Percentiles rank a stretch among this genome's conserved stretches.
These are phyloP conservation scores for Puccinellia tenuiflora DNA, from an alignment of 176 grass and related monocot genomes.

Conservation along the genomic window DNA sequence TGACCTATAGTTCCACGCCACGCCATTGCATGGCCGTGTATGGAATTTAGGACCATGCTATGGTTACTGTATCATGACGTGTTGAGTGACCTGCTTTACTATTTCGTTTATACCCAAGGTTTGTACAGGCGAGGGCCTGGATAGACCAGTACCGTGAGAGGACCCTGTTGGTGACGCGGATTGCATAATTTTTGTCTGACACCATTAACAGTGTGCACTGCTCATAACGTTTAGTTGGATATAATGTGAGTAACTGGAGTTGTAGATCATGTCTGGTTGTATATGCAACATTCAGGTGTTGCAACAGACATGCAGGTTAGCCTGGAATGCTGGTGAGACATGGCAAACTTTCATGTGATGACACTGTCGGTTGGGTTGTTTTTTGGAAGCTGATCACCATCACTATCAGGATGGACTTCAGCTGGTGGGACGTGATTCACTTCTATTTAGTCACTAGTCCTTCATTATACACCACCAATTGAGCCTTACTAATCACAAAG, in stretches of 20 bases:
- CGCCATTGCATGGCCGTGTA: not conserved
- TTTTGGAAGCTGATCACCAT: slow-evolving; percentile 1
- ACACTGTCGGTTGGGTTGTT: not conserved
- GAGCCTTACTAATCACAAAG: slow-evolving; percentile 1
- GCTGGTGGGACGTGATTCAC: slow-evolving; percentile 19
- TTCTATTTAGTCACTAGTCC: slow-evolving; percentile 2
- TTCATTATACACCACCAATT: not conserved
- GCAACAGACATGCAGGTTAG: not conserved
- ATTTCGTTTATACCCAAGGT: not conserved
- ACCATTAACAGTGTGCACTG: not conserved
- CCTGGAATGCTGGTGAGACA: slow-evolving; percentile 1
- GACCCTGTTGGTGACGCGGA: slow-evolving; percentile 3
- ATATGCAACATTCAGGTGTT: not conserved
- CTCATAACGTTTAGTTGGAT: slow-evolving; percentile 10
- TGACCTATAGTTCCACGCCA: not conserved
- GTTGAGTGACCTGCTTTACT: not conserved
- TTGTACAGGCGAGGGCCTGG: not conserved
- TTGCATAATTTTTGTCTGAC: slow-evolving; percentile 14
- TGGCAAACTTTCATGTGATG: slow-evolving; percentile 24
- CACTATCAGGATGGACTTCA: slow-evolving; percentile 1
- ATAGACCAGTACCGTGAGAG: slow-evolving; percentile 6
- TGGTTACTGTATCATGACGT: slow-evolving; percentile 18
- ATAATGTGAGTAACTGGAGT: slow-evolving; percentile 12
- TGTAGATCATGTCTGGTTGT: not conserved
- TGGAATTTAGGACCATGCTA: not conserved